Evolutionary conservation across 352 stramenopile species (phyloP), one percentile per base, ranked within the genome.

Genomic region (Pilasporangium apinafurcum): DNA sequence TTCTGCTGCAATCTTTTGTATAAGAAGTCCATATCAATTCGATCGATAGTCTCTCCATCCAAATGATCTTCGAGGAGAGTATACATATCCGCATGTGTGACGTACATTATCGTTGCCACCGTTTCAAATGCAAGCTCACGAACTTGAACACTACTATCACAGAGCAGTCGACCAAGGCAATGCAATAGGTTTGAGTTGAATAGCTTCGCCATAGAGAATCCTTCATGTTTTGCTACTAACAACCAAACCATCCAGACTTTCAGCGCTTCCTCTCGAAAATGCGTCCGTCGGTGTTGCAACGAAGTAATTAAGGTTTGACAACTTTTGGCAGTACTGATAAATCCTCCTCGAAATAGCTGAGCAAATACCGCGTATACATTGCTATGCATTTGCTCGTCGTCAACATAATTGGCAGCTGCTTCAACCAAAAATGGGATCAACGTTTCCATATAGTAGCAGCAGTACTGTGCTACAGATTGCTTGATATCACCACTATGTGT

Each of bases 261-360:
- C 0, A 78, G 31, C 8, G 60, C 71, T 59, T 86, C 68, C 45
- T 85, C 75, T 10, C 79, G 70, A 2, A 91, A 53, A 58, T 84
- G 68, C 3, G 68, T 50, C 4, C 68, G 56, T 10, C 70, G 70
- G 34, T 86, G 75, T 16, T 65, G 59, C 38, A 86, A 39, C 0
- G 53, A 59, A 25, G 33, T 61, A 10, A 67, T 28, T 10, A 88
- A 38, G 2, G 59, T 27, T 24, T 60, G 48, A 24, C 57, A 51
- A 29, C 68, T 48, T 25, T n/a, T 6, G 5, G 25, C 42, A n/a
- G 66, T 32, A 13, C 41, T 41, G 8, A 58, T 32, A 9, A 55
- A 56, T 8, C 51, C 48, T 18, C 51, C 58, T 27, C 56, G 37
- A 38, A 78, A 79, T 16, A 80, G 38, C 8, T 68, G 49, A 0